phyloP scores from a whole-genome alignment of 257 asterid genomes.

The Fraxinus excelsior region DNA sequence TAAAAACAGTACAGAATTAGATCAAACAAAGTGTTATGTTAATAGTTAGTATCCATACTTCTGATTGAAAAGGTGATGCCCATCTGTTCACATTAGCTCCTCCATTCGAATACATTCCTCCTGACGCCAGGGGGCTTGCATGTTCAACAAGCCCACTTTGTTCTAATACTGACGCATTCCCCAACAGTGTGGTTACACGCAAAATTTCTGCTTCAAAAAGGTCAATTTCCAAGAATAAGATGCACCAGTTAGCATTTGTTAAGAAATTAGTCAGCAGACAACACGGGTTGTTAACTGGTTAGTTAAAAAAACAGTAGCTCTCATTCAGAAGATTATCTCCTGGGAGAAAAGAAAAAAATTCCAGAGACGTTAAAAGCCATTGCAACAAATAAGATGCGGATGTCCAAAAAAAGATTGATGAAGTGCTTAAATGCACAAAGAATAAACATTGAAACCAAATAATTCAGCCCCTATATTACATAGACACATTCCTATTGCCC shows the following conservation, averaged over 20 bases:
- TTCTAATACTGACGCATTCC: constrained; percentile 99
- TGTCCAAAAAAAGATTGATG: constrained; percentile 6
- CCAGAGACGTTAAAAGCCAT: constrained; percentile 28
- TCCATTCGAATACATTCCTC: constrained; percentile 93
- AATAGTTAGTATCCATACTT: constrained; percentile 99
- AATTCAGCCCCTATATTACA: constrained; percentile 30
- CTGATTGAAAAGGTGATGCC: constrained; percentile 96
- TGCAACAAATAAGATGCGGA: constrained; percentile 18
- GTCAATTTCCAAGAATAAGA: constrained; percentile 98
- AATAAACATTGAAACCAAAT: constrained; percentile 17
- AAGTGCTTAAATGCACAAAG: constrained; percentile 11
- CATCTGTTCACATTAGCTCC: constrained; percentile 99
- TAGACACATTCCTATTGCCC: not conserved
- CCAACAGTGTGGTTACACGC: constrained; percentile 99
- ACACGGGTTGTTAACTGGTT: constrained; percentile 52
- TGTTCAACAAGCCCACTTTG: constrained; percentile 99
- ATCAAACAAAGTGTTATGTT: constrained; percentile 78
- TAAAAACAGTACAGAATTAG: constrained; percentile 59
- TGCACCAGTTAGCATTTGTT: constrained; percentile 96
- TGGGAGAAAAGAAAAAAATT: constrained; percentile 9
- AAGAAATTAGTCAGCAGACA: constrained; percentile 68
- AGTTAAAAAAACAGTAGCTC: constrained; percentile 36
- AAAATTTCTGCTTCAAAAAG: constrained; percentile 99
- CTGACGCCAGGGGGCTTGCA: constrained; percentile 99
- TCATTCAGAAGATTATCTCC: constrained; percentile 8